These are phyloP conservation scores for Candida boidinii DNA, from an alignment of 805 yeast species.

Conservation along the genomic window DNA sequence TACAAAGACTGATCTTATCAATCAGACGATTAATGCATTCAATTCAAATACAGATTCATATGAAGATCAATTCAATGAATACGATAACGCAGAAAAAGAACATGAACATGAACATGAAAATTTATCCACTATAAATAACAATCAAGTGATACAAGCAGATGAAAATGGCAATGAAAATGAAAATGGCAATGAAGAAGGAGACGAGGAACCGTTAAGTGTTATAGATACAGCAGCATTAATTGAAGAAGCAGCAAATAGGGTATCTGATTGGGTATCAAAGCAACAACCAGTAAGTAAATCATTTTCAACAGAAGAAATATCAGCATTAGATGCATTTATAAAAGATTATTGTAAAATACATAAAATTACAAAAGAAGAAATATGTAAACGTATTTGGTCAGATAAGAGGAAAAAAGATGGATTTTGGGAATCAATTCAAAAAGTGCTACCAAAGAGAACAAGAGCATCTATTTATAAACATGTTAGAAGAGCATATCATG, in stretches of 20 bases:
- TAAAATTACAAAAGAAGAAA: constrained; percentile 52
- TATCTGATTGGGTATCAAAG: constrained; percentile 22
- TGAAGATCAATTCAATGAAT: no score
- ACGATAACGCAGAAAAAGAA: no score
- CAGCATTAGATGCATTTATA: constrained; percentile 66
- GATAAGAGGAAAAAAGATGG: constrained; percentile 77
- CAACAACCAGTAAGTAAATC: constrained; percentile 17
- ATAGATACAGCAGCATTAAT: constrained; percentile 31
- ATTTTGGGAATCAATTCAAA: constrained; percentile 80
- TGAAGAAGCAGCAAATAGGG: constrained; percentile 35
- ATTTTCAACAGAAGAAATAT: constrained; percentile 58
- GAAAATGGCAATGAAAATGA: no score
- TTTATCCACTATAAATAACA: no score
- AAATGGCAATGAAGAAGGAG: no score
- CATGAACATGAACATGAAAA: no score
- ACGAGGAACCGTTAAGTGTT: no score
- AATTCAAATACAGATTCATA: no score
- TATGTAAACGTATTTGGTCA: constrained; percentile 84
- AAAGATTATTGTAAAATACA: constrained; percentile 58
- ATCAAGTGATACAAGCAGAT: no score
- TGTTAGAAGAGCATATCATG: constrained; percentile 82
- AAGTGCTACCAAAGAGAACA: constrained; percentile 76
- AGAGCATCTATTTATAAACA: constrained; percentile 90
- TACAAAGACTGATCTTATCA: no score
- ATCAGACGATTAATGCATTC: no score